Conservation (phyloP, 306 rosid genomes). For the Fragaria nilgerrensis region DNA sequence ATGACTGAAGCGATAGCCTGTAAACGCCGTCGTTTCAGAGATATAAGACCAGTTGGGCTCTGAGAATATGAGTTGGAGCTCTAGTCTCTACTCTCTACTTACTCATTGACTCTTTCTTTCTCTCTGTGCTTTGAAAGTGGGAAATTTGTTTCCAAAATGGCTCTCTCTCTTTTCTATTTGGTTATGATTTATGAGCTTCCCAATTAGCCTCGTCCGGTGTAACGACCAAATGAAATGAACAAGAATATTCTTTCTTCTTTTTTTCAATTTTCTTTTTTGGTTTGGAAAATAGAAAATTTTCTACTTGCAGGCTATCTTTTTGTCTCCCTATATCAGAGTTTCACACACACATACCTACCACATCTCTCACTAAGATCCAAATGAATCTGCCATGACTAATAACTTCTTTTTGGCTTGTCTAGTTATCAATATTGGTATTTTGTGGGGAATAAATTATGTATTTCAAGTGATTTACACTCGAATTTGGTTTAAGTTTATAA, state of each 20-base stretch:
- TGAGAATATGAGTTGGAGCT: background rate
- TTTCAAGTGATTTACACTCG: no score
- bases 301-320: background rate
- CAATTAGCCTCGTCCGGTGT: background rate
- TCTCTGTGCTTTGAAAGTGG: slow-evolving; percentile 38
- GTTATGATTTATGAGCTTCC: background rate
- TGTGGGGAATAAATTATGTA: background rate
- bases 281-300: background rate
- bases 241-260: background rate
- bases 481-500: no score
- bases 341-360: background rate
- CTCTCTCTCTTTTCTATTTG: background rate
- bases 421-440: background rate
- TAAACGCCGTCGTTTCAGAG: slow-evolving; percentile 18
- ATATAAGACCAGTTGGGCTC: slow-evolving; percentile 10
- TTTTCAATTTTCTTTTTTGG: background rate
- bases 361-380: background rate
- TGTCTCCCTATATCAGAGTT: background rate
- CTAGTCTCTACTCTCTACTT: background rate
- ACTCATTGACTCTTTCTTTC: background rate
- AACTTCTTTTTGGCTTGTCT: background rate
- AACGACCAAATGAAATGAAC: background rate
- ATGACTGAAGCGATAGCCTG: slow-evolving; percentile 28
- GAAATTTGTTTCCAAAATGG: slow-evolving; percentile 21
- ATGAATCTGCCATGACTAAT: background rate